Conservation (phyloP, 208 protist genomes). For the Naegleria gruberi region DNA sequence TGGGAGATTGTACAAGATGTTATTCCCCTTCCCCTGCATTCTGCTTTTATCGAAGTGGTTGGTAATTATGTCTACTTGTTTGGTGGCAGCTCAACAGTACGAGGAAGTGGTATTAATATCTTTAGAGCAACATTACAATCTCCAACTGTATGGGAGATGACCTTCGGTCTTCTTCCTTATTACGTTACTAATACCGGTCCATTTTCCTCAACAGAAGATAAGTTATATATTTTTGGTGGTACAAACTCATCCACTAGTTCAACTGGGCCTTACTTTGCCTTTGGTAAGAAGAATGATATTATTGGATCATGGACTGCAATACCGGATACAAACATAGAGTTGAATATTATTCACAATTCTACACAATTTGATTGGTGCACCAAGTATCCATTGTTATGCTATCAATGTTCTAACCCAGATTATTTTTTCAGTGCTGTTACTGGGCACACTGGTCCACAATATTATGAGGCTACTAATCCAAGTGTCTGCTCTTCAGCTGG, state of each 20-base stretch:
- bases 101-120: background rate
- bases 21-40: background rate
- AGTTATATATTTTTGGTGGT: background rate
- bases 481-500: too few relatives aligned
- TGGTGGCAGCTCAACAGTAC: background rate
- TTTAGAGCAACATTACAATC: background rate
- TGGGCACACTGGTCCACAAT: too few relatives aligned
- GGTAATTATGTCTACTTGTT: background rate
- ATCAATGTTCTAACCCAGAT: too few relatives aligned
- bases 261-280: background rate
- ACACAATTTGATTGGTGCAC: background rate
- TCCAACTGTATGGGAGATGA: background rate
- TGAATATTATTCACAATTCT: too few relatives aligned
- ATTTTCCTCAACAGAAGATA: background rate
- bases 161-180: background rate
- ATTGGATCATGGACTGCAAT: background rate
- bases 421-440: too few relatives aligned
- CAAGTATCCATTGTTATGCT: background rate
- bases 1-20: background rate
- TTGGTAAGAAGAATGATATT: background rate
- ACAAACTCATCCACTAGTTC: background rate
- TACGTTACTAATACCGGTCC: background rate
- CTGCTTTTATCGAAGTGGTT: background rate
- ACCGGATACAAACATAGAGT: background rate
- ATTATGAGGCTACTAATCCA: too few relatives aligned